These are phyloP conservation scores for Emydomyces testavorans DNA, from an alignment of 2,329 filamentous ascomycete species.

Conservation along the genomic window DNA sequence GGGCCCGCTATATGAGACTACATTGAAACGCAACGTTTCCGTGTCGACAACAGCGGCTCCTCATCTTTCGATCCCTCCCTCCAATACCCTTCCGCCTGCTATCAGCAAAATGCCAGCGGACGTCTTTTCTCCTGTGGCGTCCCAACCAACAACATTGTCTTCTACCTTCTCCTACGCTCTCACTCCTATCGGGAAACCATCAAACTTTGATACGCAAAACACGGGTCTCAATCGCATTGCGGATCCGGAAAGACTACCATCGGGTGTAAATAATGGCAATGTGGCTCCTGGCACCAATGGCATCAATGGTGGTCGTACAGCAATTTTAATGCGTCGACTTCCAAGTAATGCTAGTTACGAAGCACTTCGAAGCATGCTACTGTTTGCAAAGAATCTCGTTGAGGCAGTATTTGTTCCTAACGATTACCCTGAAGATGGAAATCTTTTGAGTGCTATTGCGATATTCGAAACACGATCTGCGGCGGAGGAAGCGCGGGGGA, in stretches of 20 bases:
- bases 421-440: conserved; percentile 46
- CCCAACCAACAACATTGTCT: conserved; percentile 26
- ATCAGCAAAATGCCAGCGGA: conserved; percentile 33
- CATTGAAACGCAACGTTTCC: conserved; percentile 13
- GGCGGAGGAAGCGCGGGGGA: conserved; percentile 48
- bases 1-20: conserved; percentile 11
- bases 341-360: conserved; percentile 48
- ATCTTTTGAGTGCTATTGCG: conserved; percentile 48
- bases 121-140: conserved; percentile 32
- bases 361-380: conserved; percentile 49
- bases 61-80: conserved; percentile 16
- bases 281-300: conserved; percentile 26
- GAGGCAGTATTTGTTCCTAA: conserved; percentile 47
- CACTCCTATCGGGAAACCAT: conserved; percentile 29
- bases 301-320: conserved; percentile 25
- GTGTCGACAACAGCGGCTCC: conserved; percentile 2
- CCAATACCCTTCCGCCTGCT: conserved; percentile 28
- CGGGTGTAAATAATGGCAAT: conserved; percentile 17
- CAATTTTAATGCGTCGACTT: conserved; percentile 48
- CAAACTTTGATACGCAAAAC: conserved; percentile 23
- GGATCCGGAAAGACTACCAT: conserved; percentile 15
- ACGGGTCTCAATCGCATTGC: neutral
- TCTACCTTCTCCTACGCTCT: conserved; percentile 30
- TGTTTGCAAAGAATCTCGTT: conserved; percentile 54
- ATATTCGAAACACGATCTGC: conserved; percentile 46